Base-by-base conservation (phyloP, 2,329 filamentous ascomycete species). In the Ambrosiella beaveri region DNA sequence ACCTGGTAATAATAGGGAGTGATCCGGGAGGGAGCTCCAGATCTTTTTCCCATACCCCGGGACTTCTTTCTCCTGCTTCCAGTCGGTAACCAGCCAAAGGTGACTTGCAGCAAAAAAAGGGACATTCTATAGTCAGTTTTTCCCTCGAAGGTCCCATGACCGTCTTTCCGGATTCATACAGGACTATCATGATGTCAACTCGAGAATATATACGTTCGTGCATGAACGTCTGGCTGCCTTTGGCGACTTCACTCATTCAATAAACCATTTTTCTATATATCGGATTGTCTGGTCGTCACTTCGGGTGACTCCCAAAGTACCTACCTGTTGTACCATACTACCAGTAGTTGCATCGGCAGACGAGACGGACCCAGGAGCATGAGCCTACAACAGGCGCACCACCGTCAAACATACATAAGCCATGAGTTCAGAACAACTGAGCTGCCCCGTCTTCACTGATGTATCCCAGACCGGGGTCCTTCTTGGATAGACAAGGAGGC, bases 41-140 rank as follows among this genome's bases (percentile, higher is more conserved):
- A 27, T 27, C 27, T 19, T n/a, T 54, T 41, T 41, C 40, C 27
- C 52, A 37, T 41, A 38, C 37, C 19, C 35, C 35, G 15, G n/a
- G 52, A 54, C 19, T 54, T 40, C 38, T 38, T 40, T 19, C 52
- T 54, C 52, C 52, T 54, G 38, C 52, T 54, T 40, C 39, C 17
- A 15, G 27, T 27, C 27, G 27, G 27, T 27, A 27, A 4, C 27
- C 27, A 27, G 27, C 27, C 27, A 27, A 27, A 27, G 27, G 27
- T 27, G 27, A 27, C 27, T 27, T 27, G 52, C 36, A 11, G 3
- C 15, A 17, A 15, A 51, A 51, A 9, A 19, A n/a, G 17, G 27
- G 17, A 11, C 27, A 27, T 27, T 27, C 19, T 27, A 27, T 27
- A 27, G 3, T 5, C 27, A 27, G 27, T 27, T 27, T 27, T 27